Base-by-base conservation (phyloP, 140 eudicot species). In the Flaveria floridana region DNA sequence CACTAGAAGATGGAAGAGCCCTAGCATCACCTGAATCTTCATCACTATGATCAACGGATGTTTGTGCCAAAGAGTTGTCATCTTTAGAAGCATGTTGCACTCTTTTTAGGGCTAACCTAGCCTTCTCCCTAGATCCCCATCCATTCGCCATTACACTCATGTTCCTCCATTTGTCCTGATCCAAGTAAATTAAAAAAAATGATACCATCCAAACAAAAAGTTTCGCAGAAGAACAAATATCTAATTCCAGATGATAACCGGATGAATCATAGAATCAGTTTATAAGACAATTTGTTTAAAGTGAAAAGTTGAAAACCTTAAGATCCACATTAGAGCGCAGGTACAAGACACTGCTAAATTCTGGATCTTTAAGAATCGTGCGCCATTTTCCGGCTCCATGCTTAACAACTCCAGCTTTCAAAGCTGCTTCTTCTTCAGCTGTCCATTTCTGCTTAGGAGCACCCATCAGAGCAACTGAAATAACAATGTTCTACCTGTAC, bases 81-180 rank as follows among this genome's bases (percentile, higher is more conserved):
- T 86, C 96, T 39, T 81, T 90, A 28, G 89, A 59, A 23, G 57
- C 77, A 61, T 83, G 91, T 39, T 86, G 94, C 79, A 82, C 84
- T 67, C 92, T 85, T 78, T 87, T 94, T 37, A 87, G 86, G 20
- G 95, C 90, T 66, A 90, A 67, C 87, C 91, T 84, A 18, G 89
- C 89, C 85, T 90, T 90, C 84, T 88, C 97, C 52, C 97, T 74
- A 6, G 97, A 90, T 16, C 99, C 97, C 88, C 88, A 88, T 75
- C 97, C 99, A 81, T 91, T 94, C 41, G 97, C 89, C 96, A 94
- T 90, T 44, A 94, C 99, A 79, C 99, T 90, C 97, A 94, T 88
- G 88, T 94, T 94, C 89, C 99, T 87, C 99, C 99, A 94, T 81
- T 94, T 94, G 84, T 94, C 97, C 97, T 88, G 55, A 76, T 70